Percentiles rank a stretch among this genome's conserved stretches.
These are phyloP conservation scores for Neurospora sp. DNA, from an alignment of 495 filamentous ascomycete species.

Conservation along the genomic window DNA sequence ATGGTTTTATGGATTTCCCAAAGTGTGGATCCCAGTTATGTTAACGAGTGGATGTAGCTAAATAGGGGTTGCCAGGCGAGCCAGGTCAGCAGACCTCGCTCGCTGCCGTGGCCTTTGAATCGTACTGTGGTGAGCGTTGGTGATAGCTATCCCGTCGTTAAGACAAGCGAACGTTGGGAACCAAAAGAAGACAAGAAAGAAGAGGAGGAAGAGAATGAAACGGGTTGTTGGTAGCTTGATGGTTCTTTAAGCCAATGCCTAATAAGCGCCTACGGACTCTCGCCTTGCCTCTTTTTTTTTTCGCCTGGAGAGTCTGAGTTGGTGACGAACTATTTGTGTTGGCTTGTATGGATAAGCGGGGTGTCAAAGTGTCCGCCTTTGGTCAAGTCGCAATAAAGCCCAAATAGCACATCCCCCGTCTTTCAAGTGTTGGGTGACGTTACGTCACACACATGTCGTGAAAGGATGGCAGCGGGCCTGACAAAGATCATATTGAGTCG, in stretches of 20 bases:
- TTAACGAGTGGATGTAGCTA: not conserved
- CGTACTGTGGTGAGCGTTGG: not conserved
- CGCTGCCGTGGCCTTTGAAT: not conserved
- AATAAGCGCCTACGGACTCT: not conserved
- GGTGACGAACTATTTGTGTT: not conserved
- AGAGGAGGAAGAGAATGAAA: not conserved
- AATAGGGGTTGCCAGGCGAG: not conserved
- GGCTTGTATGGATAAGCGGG: not conserved
- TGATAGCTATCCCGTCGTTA: not conserved
- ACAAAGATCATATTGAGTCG: not conserved
- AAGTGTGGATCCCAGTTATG: not conserved
- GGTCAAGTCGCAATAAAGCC: not conserved
- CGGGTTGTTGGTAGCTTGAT: not conserved
- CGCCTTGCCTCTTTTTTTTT: not conserved
- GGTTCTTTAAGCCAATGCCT: not conserved
- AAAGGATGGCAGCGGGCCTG: not conserved
- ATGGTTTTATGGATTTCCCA: not conserved
- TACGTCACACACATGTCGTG: not conserved
- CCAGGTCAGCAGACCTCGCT: not conserved
- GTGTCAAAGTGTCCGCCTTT: not conserved
- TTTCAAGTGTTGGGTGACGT: not conserved
- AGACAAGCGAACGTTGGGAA: not conserved
- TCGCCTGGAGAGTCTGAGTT: not conserved
- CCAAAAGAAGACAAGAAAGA: not conserved
- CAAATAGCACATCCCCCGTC: not conserved